These are phyloP conservation scores for Yamadazyma friedrichii DNA, from an alignment of 1,139 yeast species.

Conservation along the genomic window DNA sequence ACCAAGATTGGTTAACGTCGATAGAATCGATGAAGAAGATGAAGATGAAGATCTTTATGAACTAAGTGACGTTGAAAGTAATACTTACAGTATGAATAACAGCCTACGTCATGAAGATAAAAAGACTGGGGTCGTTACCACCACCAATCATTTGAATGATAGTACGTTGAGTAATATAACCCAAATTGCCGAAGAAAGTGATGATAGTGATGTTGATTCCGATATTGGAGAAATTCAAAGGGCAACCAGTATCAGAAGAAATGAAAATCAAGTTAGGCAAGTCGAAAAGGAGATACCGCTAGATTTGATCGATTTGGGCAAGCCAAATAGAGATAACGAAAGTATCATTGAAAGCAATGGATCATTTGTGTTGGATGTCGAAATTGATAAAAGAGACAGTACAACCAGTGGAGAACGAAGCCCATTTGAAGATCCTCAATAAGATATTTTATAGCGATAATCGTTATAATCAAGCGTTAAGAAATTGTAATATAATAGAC, in stretches of 20 bases:
- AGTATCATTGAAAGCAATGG: conserved; percentile 20
- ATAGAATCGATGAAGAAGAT: conserved; percentile 50
- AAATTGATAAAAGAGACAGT: conserved; percentile 22
- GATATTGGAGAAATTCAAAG: conserved; percentile 48
- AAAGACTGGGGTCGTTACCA: conserved; percentile 8
- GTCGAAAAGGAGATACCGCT: conserved; percentile 11
- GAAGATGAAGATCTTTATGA: conserved; percentile 35
- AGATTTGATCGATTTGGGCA: conserved; percentile 16
- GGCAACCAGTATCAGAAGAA: conserved; percentile 38
- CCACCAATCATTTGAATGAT: conserved; percentile 15
- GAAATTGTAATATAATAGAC: background rate
- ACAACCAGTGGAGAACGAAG: conserved; percentile 20
- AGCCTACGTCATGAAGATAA: conserved; percentile 3
- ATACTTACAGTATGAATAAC: conserved; percentile 7
- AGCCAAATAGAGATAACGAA: conserved; percentile 11
- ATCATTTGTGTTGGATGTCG: conserved; percentile 37
- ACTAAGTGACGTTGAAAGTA: conserved; percentile 17
- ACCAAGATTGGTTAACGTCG: conserved; percentile 62
- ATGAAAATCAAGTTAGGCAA: conserved; percentile 10
- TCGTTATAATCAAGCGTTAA: background rate
- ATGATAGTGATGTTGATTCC: conserved; percentile 46
- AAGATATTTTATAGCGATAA: background rate
- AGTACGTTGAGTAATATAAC: conserved; percentile 15
- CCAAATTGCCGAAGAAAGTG: conserved; percentile 16
- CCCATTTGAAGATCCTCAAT: conserved; percentile 33